Conservation (phyloP, 176 grass and related monocot genomes). For the maize (Zea mays) region DNA sequence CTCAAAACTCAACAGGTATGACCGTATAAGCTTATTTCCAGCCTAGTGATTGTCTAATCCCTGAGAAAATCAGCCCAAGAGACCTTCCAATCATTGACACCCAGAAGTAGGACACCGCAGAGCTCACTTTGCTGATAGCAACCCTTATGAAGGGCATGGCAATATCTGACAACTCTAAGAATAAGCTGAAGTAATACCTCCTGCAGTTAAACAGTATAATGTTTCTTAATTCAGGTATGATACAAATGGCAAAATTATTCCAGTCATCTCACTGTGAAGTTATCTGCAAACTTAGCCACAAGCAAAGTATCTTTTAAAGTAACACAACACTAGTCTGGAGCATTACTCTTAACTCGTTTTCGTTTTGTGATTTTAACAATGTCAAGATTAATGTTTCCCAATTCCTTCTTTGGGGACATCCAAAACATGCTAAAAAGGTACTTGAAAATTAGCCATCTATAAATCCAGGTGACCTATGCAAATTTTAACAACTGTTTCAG, state of each 20-base stretch:
- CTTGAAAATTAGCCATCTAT: background rate
- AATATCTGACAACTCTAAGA: slow-evolving; percentile 88
- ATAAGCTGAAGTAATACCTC: slow-evolving; percentile 94
- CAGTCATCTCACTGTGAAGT: background rate
- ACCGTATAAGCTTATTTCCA: slow-evolving; percentile 59
- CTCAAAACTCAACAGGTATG: slow-evolving; percentile 31
- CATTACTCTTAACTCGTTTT: background rate
- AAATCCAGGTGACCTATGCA: background rate
- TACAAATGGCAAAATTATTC: background rate
- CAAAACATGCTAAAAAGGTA: background rate
- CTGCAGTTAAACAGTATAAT: slow-evolving; percentile 49
- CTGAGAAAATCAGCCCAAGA: slow-evolving; percentile 88
- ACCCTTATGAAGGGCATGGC: slow-evolving; percentile 62
- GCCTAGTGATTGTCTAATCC: slow-evolving; percentile 76
- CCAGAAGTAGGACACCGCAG: slow-evolving; percentile 81
- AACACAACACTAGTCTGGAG: background rate
- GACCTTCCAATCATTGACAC: slow-evolving; percentile 94
- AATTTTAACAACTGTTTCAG: background rate
- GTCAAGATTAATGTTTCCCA: background rate
- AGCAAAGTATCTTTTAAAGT: background rate
- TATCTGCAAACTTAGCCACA: background rate
- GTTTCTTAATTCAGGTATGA: background rate
- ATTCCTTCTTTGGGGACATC: background rate
- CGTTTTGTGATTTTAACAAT: background rate
- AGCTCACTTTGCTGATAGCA: slow-evolving; percentile 58